Evolutionary conservation across 148 eudicot genomes (phyloP).

Genomic region (Chenopodium quinoa): DNA sequence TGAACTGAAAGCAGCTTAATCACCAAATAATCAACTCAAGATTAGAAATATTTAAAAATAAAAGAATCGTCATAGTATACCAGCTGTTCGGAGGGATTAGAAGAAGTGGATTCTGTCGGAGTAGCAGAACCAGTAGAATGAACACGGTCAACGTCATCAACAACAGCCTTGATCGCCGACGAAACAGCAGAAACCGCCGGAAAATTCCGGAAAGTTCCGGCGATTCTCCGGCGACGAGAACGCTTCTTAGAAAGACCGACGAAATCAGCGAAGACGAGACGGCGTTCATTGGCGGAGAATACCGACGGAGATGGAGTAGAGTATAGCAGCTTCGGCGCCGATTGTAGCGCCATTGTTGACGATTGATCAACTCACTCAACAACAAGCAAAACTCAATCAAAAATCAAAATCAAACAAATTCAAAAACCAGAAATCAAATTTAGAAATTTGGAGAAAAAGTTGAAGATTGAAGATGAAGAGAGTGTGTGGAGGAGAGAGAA

Average conservation of each 20-base stretch:
- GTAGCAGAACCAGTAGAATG: constrained; percentile 10
- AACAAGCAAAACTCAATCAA: background rate
- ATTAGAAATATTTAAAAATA: background rate
- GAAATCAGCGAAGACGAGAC: constrained; percentile 56
- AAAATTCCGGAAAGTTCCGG: constrained; percentile 10
- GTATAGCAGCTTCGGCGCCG: constrained; percentile 41
- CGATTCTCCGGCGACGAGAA: constrained; percentile 32
- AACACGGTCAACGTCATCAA: constrained; percentile 57
- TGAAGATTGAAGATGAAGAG: background rate
- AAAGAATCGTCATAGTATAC: constrained; percentile 3
- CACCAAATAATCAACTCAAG: too few relatives aligned
- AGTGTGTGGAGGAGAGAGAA: constrained; percentile 20
- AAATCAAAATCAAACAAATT: too few relatives aligned
- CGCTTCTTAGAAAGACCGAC: constrained; percentile 47
- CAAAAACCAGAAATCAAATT: background rate
- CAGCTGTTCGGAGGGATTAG: constrained; percentile 29
- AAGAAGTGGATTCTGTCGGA: constrained; percentile 24
- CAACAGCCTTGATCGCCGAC: constrained; percentile 45
- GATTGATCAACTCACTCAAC: constrained; percentile 13
- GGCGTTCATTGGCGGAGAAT: constrained; percentile 32
- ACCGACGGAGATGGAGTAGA: constrained; percentile 20
- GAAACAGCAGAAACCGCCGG: constrained; percentile 13
- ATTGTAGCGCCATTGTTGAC: constrained; percentile 53
- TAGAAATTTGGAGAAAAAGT: background rate
- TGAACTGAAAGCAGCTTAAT: background rate